Base-by-base conservation (phyloP, 352 stramenopile genomes). In the Globisporangium radiosum region DNA sequence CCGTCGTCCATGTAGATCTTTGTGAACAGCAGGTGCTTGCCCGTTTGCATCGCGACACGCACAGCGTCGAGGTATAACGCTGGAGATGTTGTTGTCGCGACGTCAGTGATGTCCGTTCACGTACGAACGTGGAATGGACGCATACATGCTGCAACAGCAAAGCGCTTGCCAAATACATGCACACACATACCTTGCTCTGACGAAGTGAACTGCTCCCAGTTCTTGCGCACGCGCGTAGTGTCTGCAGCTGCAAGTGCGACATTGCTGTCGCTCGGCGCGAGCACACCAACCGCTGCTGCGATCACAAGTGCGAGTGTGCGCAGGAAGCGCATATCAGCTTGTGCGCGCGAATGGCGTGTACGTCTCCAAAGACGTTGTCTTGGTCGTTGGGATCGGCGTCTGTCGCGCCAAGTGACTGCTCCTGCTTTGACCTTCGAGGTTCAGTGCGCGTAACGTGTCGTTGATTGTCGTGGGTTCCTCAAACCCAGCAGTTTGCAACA, bases 11-110 rank as follows among this genome's bases (percentile, higher is more conserved):
- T 82, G 60, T 84, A 84, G 11, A 87, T 59, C 42, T 81, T 62
- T 47, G 77, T 75, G 59, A 90, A 88, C 9, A 69, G 64, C 53
- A 82, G 60, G 59, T 88, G 76, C 4, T 71, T 59, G 42, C 78
- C 78, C 0, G 65, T 71, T 48, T 65, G 47, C 80, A 88, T 90
- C 17, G 75, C 72, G 53, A 75, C 63, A 54, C 70, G 56, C 38
- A 90, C 63, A 2, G 80, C 80, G n/a, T 58, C 63, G 25, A 87
- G 45, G 54, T 81, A 90, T 51, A 73, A 17, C 17, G 67, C 71
- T 82, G 43, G 5, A 5, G 43, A 47, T 47, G n/a, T 5, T 13
- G 42, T 14, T 33, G 25, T 33, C 25, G 25, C 25, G 25, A 33
- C 25, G 25, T 33, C 25, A 33, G 25, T 0, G 25, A 33, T 33